A percentile compares a stretch with the other conserved stretches of the same genome.
phyloP scores from a whole-genome alignment of 352 stramenopile genomes.

The Phytophthora cryptogea region DNA sequence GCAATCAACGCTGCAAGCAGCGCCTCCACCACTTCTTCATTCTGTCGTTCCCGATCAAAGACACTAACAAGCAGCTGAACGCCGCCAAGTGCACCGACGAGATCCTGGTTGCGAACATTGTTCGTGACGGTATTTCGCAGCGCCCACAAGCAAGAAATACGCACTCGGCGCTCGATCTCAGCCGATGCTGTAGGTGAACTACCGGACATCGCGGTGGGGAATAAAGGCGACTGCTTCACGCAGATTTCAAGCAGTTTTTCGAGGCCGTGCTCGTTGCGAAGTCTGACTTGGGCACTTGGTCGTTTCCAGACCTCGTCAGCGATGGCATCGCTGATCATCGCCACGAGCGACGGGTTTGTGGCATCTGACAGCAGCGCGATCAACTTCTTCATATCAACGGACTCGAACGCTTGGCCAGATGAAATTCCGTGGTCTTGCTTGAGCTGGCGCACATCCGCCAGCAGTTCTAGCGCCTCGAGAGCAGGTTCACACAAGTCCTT shows the following conservation, averaged over 20 bases:
- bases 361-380: conserved; percentile 64
- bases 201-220: conserved; percentile 23
- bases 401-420: conserved; percentile 34
- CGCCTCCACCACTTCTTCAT: conserved; percentile 64
- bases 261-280: conserved; percentile 71
- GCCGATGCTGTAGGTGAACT: conserved; percentile 16
- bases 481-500: conserved; percentile 69
- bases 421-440: conserved; percentile 44
- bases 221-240: conserved; percentile 49
- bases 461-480: conserved; percentile 72
- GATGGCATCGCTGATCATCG: conserved; percentile 77
- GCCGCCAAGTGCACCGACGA: conserved; percentile 55
- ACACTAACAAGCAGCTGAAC: conserved; percentile 52
- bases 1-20: conserved; percentile 59
- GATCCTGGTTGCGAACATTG: conserved; percentile 67
- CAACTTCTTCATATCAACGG: conserved; percentile 68
- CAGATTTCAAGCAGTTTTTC: conserved; percentile 62
- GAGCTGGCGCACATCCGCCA: conserved; percentile 67
- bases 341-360: conserved; percentile 58
- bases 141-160: conserved; percentile 72
- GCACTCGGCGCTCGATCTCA: conserved; percentile 36
- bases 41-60: conserved; percentile 45
- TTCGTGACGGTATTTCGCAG: conserved; percentile 59
- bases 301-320: conserved; percentile 77
- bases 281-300: conserved; percentile 56